Evolutionary conservation across 257 asterid genomes (phyloP).

Genomic region (Fraxinus quadrangulata): DNA sequence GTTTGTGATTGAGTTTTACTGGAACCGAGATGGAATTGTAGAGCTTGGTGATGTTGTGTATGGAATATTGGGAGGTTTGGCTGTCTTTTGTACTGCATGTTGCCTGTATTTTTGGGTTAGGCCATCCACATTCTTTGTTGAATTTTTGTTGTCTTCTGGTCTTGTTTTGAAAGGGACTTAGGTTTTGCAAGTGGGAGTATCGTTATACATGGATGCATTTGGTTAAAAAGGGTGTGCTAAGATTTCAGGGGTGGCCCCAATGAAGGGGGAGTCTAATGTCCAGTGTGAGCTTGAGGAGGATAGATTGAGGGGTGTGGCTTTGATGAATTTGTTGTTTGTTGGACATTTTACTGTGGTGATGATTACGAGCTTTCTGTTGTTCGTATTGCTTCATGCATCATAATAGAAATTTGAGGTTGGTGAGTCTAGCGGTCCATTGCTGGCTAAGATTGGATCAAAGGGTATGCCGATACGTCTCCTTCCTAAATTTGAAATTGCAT

Average conservation of each 20-base stretch:
- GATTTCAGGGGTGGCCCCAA: constrained; percentile 29
- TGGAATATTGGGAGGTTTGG: constrained; percentile 52
- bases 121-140: constrained; percentile 60
- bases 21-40: constrained; percentile 59
- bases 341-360: constrained; percentile 50
- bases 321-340: constrained; percentile 55
- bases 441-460: constrained; percentile 51
- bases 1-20: constrained; percentile 53
- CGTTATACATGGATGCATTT: constrained; percentile 65
- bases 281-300: constrained; percentile 75
- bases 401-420: constrained; percentile 43
- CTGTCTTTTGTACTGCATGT: constrained; percentile 53
- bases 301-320: constrained; percentile 64
- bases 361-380: constrained; percentile 40
- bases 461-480: constrained; percentile 55
- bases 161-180: constrained; percentile 75
- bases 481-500: constrained; percentile 67
- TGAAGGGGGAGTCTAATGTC: constrained; percentile 49
- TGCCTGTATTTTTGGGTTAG: constrained; percentile 63
- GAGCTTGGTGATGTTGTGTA: constrained; percentile 63
- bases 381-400: constrained; percentile 47
- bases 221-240: constrained; percentile 63
- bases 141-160: constrained; percentile 61
- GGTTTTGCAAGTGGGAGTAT: constrained; percentile 79
- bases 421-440: constrained; percentile 49